Conservation (phyloP, 1,284 basidiomycete genomes). For the Leccinum subspadiceum region DNA sequence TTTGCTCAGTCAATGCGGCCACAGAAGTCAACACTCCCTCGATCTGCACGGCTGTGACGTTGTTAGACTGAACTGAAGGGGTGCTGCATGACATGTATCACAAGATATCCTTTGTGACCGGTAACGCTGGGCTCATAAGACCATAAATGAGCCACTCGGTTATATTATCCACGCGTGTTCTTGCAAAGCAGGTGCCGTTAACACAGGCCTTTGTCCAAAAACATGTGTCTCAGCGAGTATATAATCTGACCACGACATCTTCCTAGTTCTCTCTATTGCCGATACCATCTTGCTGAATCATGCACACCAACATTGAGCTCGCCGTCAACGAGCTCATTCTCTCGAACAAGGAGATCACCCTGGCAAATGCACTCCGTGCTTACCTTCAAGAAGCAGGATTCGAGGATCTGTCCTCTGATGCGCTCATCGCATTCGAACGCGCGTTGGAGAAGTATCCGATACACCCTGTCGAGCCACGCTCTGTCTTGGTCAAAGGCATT, state of each 20-base stretch:
- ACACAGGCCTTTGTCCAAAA: slow-evolving; percentile 7
- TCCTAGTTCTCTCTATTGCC: neutral
- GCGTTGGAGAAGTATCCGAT: slow-evolving; percentile 11
- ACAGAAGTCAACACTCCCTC: neutral
- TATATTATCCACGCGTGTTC: neutral
- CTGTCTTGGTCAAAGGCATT: neutral
- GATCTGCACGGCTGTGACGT: neutral
- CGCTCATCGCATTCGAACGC: slow-evolving; percentile 12
- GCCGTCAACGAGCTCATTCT: slow-evolving; percentile 9
- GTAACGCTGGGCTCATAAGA: neutral
- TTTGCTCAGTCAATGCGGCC: neutral
- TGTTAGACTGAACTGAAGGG: neutral
- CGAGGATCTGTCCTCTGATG: slow-evolving; percentile 6
- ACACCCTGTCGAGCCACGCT: slow-evolving; percentile 2
- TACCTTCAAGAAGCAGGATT: slow-evolving; percentile 13
- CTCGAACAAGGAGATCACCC: slow-evolving; percentile 8
- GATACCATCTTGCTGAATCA: slow-evolving; percentile 2
- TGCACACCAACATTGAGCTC: slow-evolving; percentile 18
- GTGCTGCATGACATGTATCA: neutral
- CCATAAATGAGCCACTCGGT: slow-evolving; percentile 10
- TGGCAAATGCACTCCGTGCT: slow-evolving; percentile 9
- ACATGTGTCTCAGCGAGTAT: slow-evolving; percentile 4
- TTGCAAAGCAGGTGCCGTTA: neutral
- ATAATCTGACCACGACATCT: neutral
- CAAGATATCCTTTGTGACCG: neutral